A percentile compares a stretch with the other conserved stretches of the same genome.
Conservation (phyloP, 2,329 filamentous ascomycete species). For the Xylaria arbuscula region DNA sequence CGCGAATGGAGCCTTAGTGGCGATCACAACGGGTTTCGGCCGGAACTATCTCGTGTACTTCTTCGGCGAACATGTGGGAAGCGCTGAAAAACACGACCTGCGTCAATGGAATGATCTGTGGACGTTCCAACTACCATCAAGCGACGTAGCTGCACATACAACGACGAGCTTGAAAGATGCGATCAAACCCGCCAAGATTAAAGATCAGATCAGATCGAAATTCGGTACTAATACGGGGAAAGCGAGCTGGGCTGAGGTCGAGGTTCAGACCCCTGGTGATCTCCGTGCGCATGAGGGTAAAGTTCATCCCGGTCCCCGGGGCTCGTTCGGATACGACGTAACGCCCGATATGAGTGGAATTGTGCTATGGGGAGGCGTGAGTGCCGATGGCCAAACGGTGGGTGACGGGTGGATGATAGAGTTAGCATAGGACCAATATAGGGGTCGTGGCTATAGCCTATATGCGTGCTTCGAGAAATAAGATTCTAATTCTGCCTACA, state of each 20-base stretch:
- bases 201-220: conserved; percentile 60
- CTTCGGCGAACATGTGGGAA: conserved; percentile 55
- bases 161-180: conserved; percentile 48
- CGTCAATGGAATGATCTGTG: conserved; percentile 59
- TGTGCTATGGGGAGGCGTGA: conserved; percentile 65
- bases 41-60: conserved; percentile 64
- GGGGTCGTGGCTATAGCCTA: too few species aligned
- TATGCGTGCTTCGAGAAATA: too few species aligned
- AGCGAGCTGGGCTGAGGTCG: conserved; percentile 62
- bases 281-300: conserved; percentile 56
- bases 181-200: conserved; percentile 59
- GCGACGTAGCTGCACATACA: conserved; percentile 40
- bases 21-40: conserved; percentile 63
- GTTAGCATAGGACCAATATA: conserved; percentile 36
- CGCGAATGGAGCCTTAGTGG: conserved; percentile 56
- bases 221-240: conserved; percentile 59
- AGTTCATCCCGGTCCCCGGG: conserved; percentile 50
- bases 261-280: conserved; percentile 58
- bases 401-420: conserved; percentile 55
- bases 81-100: conserved; percentile 39
- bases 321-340: conserved; percentile 54
- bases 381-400: conserved; percentile 54
- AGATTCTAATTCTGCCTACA: too few species aligned
- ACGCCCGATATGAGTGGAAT: conserved; percentile 60
- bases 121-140: conserved; percentile 62